These are phyloP conservation scores for Penicillium parvum DNA, from an alignment of 495 filamentous ascomycete genomes.

Conservation along the genomic window DNA sequence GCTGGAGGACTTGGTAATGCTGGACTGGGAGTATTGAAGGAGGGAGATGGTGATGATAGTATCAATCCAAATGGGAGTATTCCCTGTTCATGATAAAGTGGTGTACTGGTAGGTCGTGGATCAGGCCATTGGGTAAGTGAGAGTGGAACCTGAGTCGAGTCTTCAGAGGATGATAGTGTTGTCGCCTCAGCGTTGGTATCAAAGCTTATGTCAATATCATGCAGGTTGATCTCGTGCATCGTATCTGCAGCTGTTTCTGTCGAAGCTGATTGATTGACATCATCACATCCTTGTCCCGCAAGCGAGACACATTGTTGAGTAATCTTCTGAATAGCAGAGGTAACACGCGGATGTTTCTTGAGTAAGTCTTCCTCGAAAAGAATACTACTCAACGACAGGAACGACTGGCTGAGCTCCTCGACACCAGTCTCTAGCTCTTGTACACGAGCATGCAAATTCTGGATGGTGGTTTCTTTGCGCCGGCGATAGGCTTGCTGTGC, in stretches of 20 bases:
- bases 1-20: slow-evolving; percentile 10
- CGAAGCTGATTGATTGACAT: slow-evolving; percentile 8
- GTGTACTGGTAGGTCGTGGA: slow-evolving; percentile 16
- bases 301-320: slow-evolving; percentile 45
- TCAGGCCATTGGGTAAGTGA: slow-evolving; percentile 11
- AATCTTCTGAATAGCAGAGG: slow-evolving; percentile 40
- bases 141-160: slow-evolving; percentile 8
- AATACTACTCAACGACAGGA: slow-evolving; percentile 64
- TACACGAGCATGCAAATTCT: slow-evolving; percentile 64
- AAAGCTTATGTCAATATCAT: slow-evolving; percentile 4
- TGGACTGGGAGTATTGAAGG: slow-evolving; percentile 7
- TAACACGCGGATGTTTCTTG: slow-evolving; percentile 31
- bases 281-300: slow-evolving; percentile 29
- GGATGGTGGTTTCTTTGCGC: slow-evolving; percentile 82
- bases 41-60: slow-evolving; percentile 14
- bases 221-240: background rate
- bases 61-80: slow-evolving; percentile 21
- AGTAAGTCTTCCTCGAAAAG: slow-evolving; percentile 47
- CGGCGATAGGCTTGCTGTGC: slow-evolving; percentile 82
- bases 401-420: slow-evolving; percentile 70
- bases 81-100: slow-evolving; percentile 21
- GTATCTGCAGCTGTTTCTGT: background rate
- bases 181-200: slow-evolving; percentile 9
- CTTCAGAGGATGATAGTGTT: slow-evolving; percentile 7
- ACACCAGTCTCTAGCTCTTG: slow-evolving; percentile 62